Conservation (phyloP, 129 eudicot species). For the carrot (Daucus carota) region DH1_v3.0 NC_030382.2:38931001-38931500, state of each 20-base stretch:
- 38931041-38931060: not conserved
- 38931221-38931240: not conserved
- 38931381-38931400: too few relatives aligned
- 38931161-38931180: slow-evolving; percentile 53
- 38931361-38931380: too few relatives aligned
- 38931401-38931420: too few relatives aligned
- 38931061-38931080: slow-evolving; percentile 2
- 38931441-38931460: too few relatives aligned
- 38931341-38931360: too few relatives aligned
- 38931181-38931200: slow-evolving; percentile 41
- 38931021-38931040: not conserved
- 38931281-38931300: too few relatives aligned
- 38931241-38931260: not conserved
- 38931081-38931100: not conserved
- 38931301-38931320: too few relatives aligned
- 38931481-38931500: too few relatives aligned
- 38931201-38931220: not conserved
- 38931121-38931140: slow-evolving; percentile 71
- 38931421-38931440: too few relatives aligned
- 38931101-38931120: slow-evolving; percentile 18
- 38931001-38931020: slow-evolving; percentile 1
- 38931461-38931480: too few relatives aligned
- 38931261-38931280: too few relatives aligned
- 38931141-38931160: slow-evolving; percentile 71
- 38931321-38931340: too few relatives aligned